Conservation (phyloP, 306 rosid genomes). For the Comarum palustre region DNA sequence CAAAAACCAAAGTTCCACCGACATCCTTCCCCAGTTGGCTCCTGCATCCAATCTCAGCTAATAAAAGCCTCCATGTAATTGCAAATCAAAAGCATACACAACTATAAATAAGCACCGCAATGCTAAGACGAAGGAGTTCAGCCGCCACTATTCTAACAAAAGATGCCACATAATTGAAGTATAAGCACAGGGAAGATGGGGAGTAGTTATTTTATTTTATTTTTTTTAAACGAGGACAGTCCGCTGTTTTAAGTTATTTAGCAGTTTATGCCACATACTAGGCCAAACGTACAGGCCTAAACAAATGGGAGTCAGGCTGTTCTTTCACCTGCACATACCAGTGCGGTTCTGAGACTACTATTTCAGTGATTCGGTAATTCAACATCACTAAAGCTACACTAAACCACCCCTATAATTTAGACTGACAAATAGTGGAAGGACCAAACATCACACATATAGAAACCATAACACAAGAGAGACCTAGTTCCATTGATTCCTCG, state of each 20-base stretch:
- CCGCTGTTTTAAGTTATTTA: not conserved
- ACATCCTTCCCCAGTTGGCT: not conserved
- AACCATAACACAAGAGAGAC: not conserved
- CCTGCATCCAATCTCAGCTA: not conserved
- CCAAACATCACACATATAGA: not conserved
- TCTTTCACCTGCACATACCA: not conserved
- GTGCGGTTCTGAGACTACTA: not conserved
- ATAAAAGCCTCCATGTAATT: not conserved
- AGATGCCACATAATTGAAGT: not conserved
- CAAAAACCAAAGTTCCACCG: not conserved
- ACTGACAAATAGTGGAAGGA: not conserved
- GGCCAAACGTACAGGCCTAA: not conserved
- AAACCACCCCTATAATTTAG: not conserved
- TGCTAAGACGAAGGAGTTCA: not conserved
- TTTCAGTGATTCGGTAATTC: not conserved
- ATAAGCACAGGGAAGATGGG: not conserved
- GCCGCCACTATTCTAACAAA: slow-evolving; percentile 1
- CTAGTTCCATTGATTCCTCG: not conserved
- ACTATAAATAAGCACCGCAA: not conserved
- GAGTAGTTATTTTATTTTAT: not conserved
- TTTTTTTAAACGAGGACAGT: not conserved
- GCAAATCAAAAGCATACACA: not conserved
- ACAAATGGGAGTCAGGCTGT: not conserved
- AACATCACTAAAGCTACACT: not conserved
- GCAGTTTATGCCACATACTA: not conserved